phyloP scores from a whole-genome alignment of 306 rosid genomes.

The Fragaria iinumae region DNA sequence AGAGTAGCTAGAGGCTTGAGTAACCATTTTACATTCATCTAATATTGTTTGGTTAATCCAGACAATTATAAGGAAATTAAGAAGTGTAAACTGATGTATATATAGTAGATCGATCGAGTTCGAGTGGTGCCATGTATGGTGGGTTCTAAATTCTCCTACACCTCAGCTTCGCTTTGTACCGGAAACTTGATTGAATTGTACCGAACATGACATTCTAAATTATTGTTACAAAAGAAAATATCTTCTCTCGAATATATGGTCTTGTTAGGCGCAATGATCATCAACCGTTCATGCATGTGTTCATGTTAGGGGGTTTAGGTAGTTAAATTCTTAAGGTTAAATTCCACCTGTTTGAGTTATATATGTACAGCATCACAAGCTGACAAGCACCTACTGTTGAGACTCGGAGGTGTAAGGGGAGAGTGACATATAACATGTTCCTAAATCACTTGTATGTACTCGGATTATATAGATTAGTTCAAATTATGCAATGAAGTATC shows the following conservation, averaged over 20 bases:
- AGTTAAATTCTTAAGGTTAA: neutral
- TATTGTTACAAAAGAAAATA: neutral
- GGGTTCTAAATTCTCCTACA: constrained; percentile 3
- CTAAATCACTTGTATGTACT: neutral
- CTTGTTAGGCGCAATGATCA: neutral
- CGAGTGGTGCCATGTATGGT: neutral
- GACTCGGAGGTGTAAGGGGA: neutral
- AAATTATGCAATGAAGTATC: too few species aligned
- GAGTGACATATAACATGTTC: neutral
- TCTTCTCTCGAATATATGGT: neutral
- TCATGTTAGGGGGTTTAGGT: too few species aligned
- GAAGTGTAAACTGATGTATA: neutral
- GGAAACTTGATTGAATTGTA: neutral
- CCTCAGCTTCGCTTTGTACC: neutral
- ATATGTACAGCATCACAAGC: neutral
- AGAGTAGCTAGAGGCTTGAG: neutral
- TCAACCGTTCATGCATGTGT: neutral
- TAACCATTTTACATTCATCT: neutral
- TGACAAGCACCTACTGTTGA: neutral
- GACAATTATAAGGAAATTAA: neutral
- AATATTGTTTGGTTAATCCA: neutral
- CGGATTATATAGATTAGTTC: neutral
- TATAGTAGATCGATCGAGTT: too few species aligned
- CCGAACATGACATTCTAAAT: neutral
- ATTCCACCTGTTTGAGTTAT: neutral